A percentile compares a stretch with the other conserved stretches of the same genome.
Evolutionary conservation across 768 basidiomycete genomes (phyloP).

Genomic region (Russula sp.): DNA sequence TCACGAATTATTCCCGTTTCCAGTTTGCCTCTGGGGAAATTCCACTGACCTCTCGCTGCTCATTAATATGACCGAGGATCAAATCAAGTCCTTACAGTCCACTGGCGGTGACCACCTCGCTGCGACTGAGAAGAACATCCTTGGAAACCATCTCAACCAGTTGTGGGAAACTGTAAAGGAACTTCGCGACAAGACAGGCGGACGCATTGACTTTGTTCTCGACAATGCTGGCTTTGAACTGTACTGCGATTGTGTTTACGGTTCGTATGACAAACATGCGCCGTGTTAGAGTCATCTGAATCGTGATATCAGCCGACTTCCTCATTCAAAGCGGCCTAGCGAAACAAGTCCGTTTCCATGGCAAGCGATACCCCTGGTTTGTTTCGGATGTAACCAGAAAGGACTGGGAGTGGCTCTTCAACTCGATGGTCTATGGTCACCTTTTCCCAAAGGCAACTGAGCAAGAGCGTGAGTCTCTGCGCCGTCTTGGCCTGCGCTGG

Average conservation of each 20-base stretch:
- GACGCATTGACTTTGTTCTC: slow-evolving; percentile 58
- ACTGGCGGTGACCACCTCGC: slow-evolving; percentile 95
- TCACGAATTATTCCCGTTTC: neutral
- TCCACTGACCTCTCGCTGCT: slow-evolving; percentile 91
- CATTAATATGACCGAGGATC: slow-evolving; percentile 97
- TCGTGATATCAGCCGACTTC: slow-evolving; percentile 66
- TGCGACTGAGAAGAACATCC: slow-evolving; percentile 92
- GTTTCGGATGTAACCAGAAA: slow-evolving; percentile 89
- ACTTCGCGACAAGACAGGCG: slow-evolving; percentile 35
- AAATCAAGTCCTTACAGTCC: slow-evolving; percentile 93
- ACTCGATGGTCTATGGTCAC: slow-evolving; percentile 86
- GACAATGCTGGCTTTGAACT: slow-evolving; percentile 88
- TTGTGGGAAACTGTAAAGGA: slow-evolving; percentile 73
- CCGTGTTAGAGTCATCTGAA: neutral
- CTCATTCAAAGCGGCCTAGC: slow-evolving; percentile 87
- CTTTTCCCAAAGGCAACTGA: slow-evolving; percentile 83
- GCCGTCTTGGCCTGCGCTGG: slow-evolving; percentile 79
- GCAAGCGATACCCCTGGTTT: slow-evolving; percentile 94
- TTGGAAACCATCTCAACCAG: slow-evolving; percentile 72
- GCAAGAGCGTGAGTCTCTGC: slow-evolving; percentile 72
- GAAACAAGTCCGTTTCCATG: slow-evolving; percentile 84
- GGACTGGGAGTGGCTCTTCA: slow-evolving; percentile 91
- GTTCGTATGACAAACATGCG: slow-evolving; percentile 36
- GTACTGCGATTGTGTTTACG: slow-evolving; percentile 84
- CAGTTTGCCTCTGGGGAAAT: slow-evolving; percentile 95